Base-by-base conservation (phyloP, 495 filamentous ascomycete species). In the Cercophora sp. region DNA sequence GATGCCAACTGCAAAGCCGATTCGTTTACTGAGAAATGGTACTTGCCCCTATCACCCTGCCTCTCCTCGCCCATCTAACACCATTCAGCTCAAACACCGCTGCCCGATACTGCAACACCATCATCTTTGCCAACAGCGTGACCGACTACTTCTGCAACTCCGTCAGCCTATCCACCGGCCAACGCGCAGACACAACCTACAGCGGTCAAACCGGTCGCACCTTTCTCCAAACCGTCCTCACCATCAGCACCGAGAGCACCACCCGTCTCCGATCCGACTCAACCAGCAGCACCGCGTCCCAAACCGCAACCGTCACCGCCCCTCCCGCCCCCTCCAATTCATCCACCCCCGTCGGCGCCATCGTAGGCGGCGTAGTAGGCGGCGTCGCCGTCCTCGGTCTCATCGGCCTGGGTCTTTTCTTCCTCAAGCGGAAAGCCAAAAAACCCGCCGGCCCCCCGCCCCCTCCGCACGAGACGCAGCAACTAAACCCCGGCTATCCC, bases 341-440 rank as follows among this genome's bases (percentile, higher is more conserved):
- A 2, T 60, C 61, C n/a, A 65, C 62, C 1, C 65, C 64, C 20
- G 50, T 70, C 18, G 71, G 70, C 13, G 67, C 74, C 41, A 75
- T 80, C 35, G 72, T 70, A 8, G 77, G 77, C 10, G 77, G 77
- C 31, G 71, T 72, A 20, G 66, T 79, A 5, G 77, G 77, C 26
- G 77, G 74, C 18, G 60, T 78, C 24, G 76, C 55, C 8, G 69
- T 61, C 18, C 53, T 75, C n/a, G 67, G 63, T 5, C 58, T 78
- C n/a, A 58, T 70, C 48, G 67, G 58, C 5, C 45, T 76, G 8
- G 71, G 55, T 26, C 55, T 69, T 34, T 59, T 70, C 52, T 70
- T 72, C 58, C 35, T 77, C 23, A 16, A 70, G 31, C 67, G 67
- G 16, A 62, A 60, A 20, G 64, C 54, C 20, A 72, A 64, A 27